Evolutionary conservation across 2,329 filamentous ascomycete genomes (phyloP), one percentile per base, ranked within the genome.

Genomic region (Teratosphaeria nubilosa): DNA sequence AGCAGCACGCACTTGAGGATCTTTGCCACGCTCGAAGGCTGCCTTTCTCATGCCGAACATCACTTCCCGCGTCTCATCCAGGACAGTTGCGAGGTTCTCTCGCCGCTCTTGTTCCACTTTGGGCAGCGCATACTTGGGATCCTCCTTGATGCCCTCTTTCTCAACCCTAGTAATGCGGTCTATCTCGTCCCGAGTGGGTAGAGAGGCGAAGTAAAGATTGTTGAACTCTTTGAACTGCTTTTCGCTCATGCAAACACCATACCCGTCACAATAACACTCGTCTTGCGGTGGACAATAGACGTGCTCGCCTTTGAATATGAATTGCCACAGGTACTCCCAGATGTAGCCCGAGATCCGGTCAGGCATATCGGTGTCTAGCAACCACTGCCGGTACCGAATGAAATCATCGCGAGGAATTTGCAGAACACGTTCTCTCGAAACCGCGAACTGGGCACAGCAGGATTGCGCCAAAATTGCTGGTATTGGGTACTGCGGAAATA

Each of bases 401-500:
- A 82, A 73, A 27, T 72, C 68, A 11, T 63, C 59, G 31, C 67
- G 60, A 10, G 63, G 59, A 20, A 67, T 54, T 53, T 61, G 62
- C 53, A 59, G 57, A 1, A 74, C 61, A 56, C 69, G 65, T 11
- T 57, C 60, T 25, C 59, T 65, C 27, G 63, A 67, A 1, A 73
- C 71, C 3, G 65, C 72, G 57, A 73, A 73, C 50, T 69, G 66
- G 1, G 65, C 64, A 53, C 70, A 68, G 53, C 66, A 67, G 48
- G 65, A 56, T 27, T 53, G 41, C 37, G 52, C 41, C 16, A 58
- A 61, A 30, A 64, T 59, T 5, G 58, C 59, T 13, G 65, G 56
- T 1, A 63, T 61, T 31, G 65, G 63, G 32, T 53, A 53, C 3
- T 66, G 81, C 76, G 50, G 75, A 66, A 74, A 78, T 66, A 69